Percentiles rank a stretch among this genome's conserved stretches.
These are phyloP conservation scores for Apophysomyces trapeziformis DNA, from an alignment of 371 early-diverging fungal species.

Conservation along the genomic window DNA sequence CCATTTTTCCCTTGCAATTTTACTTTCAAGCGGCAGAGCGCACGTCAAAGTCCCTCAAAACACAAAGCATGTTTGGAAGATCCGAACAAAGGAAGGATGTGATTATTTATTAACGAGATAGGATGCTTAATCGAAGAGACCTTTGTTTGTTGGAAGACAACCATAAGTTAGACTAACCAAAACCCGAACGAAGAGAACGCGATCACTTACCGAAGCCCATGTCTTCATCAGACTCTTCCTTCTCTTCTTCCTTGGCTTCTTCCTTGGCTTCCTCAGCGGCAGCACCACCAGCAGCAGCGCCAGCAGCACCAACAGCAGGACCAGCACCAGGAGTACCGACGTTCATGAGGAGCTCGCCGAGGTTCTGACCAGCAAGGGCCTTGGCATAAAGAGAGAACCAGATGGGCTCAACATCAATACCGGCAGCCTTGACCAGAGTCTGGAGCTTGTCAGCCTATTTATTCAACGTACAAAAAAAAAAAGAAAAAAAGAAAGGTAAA, in stretches of 20 bases:
- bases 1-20: no score
- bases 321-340: conserved; percentile 86
- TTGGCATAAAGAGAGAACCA: conserved; percentile 97
- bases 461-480: background rate
- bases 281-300: conserved; percentile 55
- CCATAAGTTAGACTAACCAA: background rate
- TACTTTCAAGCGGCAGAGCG: no score
- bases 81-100: conserved; percentile 10
- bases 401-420: conserved; percentile 93
- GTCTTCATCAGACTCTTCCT: conserved; percentile 92
- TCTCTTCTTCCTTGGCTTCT: conserved; percentile 73
- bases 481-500: background rate
- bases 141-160: conserved; percentile 25
- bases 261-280: conserved; percentile 65
- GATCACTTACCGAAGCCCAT: conserved; percentile 84
- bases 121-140: conserved; percentile 83
- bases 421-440: conserved; percentile 91
- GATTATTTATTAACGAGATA: conserved; percentile 5
- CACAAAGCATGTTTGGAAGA: background rate
- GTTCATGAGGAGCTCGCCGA: conserved; percentile 90
- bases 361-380: conserved; percentile 95
- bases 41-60: no score
- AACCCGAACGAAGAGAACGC: background rate
- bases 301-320: conserved; percentile 62
- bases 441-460: conserved; percentile 93